Evolutionary conservation across 805 yeast genomes (phyloP), one percentile per base, ranked within the genome.

Genomic region (Komagataella ulmi): DNA sequence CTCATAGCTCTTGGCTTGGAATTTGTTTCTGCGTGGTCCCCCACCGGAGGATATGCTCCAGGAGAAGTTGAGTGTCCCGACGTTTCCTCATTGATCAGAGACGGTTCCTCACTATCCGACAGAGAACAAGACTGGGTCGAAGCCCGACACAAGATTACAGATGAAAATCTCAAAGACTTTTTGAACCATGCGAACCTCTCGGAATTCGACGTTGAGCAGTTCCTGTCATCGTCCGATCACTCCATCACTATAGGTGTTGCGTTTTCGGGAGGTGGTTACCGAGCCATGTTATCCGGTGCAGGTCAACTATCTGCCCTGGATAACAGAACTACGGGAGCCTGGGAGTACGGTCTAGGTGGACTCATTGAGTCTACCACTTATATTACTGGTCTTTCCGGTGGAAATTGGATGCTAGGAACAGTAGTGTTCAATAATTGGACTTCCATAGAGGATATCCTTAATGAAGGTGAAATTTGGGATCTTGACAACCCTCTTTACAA

Each of bases 271-370:
- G 96, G 97, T 61, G 96, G 96, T 3, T 88, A 86, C 65, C 75
- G 97, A 55, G 95, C 96, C 40, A 86, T 88, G 88, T 67, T 88
- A 47, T 68, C 74, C 53, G 96, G 95, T 2, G 96, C 95, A 12
- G 96, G 96, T 43, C 80, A 81, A 62, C 67, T 88, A 18, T 71
- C 90, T 1, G 96, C 91, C 1, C 66, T 86, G 54, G 97, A 88
- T 63, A 79, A 80, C 59, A 71, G 95, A 57, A 82, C 93, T 2
- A 66, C 60, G 7, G 74, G 80, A 12, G 70, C 79, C 3, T 68
- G 67, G 24, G 70, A 73, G 4, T 62, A 67, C 44, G 84, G 85
- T 12, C 64, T 88, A 46, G 90, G 91, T 40, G 95, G 96, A 3
- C 65, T 88, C 21, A 65, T 85, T 44, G 88, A 85, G 59, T 68